A percentile compares a stretch with the other conserved stretches of the same genome.
These are phyloP conservation scores for Leccinum imitatum DNA, from an alignment of 768 basidiomycete species.

Conservation along the genomic window DNA sequence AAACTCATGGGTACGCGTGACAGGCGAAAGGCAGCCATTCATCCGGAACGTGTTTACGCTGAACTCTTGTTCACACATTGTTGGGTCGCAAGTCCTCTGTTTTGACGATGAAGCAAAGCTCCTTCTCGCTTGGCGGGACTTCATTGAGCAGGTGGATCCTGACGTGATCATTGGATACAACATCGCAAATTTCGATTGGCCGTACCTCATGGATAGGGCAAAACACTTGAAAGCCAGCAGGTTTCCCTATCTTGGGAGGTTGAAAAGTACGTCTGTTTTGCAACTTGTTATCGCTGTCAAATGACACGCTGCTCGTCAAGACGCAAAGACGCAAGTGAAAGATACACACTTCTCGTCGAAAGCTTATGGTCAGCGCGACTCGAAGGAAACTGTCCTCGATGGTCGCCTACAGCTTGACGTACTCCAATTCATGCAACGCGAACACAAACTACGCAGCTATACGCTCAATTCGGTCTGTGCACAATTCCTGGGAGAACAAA, in stretches of 20 bases:
- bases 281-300: background rate
- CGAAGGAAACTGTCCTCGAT: constrained; percentile 88
- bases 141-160: constrained; percentile 87
- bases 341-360: constrained; percentile 98
- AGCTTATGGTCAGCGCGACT: constrained; percentile 95
- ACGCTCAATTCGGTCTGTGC: constrained; percentile 98
- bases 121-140: constrained; percentile 85
- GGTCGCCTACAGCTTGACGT: constrained; percentile 95
- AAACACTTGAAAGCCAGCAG: constrained; percentile 67
- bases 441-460: constrained; percentile 96
- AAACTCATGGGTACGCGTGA: constrained; percentile 7
- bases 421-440: constrained; percentile 97
- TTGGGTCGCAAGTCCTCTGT: constrained; percentile 93
- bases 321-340: constrained; percentile 74
- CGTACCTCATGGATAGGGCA: constrained; percentile 92
- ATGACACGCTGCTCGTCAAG: constrained; percentile 40
- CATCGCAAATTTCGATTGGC: constrained; percentile 91
- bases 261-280: constrained; percentile 53
- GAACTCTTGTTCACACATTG: constrained; percentile 91
- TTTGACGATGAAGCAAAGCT: constrained; percentile 74
- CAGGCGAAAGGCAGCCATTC: constrained; percentile 91
- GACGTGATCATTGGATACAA: constrained; percentile 98
- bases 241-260: constrained; percentile 75
- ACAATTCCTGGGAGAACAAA: constrained; percentile 97
- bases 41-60: constrained; percentile 96